Evolutionary conservation across 805 yeast species (phyloP).

Genomic region (Candida cerambycidarum): DNA sequence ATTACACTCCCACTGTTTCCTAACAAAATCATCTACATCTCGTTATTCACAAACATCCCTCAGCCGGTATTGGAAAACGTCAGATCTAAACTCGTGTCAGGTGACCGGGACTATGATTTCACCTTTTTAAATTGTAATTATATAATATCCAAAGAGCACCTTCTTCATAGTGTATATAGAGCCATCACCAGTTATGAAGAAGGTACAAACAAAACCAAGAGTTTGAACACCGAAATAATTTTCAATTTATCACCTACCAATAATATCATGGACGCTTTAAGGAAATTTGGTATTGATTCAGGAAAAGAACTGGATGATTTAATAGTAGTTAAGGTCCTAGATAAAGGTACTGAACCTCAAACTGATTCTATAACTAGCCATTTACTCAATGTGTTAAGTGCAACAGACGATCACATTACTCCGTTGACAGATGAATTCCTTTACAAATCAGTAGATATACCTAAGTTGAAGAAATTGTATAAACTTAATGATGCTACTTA

Average conservation of each 20-base stretch:
- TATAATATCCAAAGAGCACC: conserved; percentile 60
- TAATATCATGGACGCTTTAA: conserved; percentile 70
- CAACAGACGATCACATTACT: conserved; percentile 7
- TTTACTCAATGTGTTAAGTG: conserved; percentile 20
- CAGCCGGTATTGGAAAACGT: conserved; percentile 40
- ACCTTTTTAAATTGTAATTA: conserved; percentile 65
- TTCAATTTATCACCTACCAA: conserved; percentile 68
- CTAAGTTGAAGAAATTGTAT: conserved; percentile 35
- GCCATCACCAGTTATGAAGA: conserved; percentile 52
- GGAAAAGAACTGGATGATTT: conserved; percentile 36
- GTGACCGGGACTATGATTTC: conserved; percentile 51
- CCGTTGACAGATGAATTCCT: conserved; percentile 27
- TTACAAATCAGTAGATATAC: conserved; percentile 20
- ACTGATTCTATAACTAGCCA: conserved; percentile 34
- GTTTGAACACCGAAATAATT: conserved; percentile 70
- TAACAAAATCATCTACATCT: conserved; percentile 29
- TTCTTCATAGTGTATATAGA: conserved; percentile 59
- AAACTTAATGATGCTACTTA: conserved; percentile 34
- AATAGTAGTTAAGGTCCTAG: conserved; percentile 51
- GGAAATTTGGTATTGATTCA: conserved; percentile 66
- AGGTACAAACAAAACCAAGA: conserved; percentile 57
- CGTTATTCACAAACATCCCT: conserved; percentile 47
- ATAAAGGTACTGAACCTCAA: conserved; percentile 11
- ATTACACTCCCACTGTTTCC: conserved; percentile 47
- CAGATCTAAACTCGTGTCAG: conserved; percentile 43